A percentile compares a stretch with the other conserved stretches of the same genome.
These are phyloP conservation scores for Kalanchoe fedtschenkoi DNA, from an alignment of 164 flowering plant genomes.

Conservation along the genomic window DNA sequence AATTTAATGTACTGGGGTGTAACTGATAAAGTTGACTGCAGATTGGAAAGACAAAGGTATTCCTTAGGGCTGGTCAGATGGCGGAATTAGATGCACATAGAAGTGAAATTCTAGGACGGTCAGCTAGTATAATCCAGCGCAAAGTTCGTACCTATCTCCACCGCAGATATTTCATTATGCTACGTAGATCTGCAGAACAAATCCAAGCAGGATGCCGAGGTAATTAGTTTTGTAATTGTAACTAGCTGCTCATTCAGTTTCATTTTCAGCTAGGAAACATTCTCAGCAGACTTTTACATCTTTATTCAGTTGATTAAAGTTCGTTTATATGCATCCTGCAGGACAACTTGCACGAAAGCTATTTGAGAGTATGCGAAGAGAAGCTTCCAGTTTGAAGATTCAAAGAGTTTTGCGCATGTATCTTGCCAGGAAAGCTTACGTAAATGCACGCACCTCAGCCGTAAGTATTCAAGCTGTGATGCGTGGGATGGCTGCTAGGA, in stretches of 20 bases:
- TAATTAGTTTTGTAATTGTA: no score
- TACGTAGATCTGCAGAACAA: slow-evolving; percentile 45
- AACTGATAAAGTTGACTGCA: slow-evolving; percentile 21
- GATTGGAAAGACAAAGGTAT: slow-evolving; percentile 96
- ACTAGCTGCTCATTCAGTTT: no score
- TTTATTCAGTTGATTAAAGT: no score
- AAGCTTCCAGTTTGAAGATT: slow-evolving; percentile 62
- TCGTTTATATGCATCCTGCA: slow-evolving; percentile 17
- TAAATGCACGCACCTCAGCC: slow-evolving; percentile 39
- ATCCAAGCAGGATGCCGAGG: slow-evolving; percentile 92
- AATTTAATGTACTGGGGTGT: not conserved
- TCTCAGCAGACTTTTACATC: no score
- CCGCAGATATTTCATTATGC: slow-evolving; percentile 38
- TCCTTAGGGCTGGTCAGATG: slow-evolving; percentile 99
- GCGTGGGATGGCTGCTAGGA: slow-evolving; percentile 87
- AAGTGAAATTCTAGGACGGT: slow-evolving; percentile 73
- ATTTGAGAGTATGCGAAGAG: slow-evolving; percentile 59
- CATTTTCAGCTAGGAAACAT: no score
- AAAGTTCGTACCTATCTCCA: slow-evolving; percentile 72
- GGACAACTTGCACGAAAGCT: slow-evolving; percentile 65
- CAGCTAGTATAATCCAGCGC: slow-evolving; percentile 88
- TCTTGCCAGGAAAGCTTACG: slow-evolving; percentile 59
- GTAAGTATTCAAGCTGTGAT: slow-evolving; percentile 70
- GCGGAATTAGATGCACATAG: slow-evolving; percentile 83
- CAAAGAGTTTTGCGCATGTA: slow-evolving; percentile 65